These are phyloP conservation scores for Tricholoma sp. DNA, from an alignment of 768 basidiomycete species.

Conservation along the genomic window DNA sequence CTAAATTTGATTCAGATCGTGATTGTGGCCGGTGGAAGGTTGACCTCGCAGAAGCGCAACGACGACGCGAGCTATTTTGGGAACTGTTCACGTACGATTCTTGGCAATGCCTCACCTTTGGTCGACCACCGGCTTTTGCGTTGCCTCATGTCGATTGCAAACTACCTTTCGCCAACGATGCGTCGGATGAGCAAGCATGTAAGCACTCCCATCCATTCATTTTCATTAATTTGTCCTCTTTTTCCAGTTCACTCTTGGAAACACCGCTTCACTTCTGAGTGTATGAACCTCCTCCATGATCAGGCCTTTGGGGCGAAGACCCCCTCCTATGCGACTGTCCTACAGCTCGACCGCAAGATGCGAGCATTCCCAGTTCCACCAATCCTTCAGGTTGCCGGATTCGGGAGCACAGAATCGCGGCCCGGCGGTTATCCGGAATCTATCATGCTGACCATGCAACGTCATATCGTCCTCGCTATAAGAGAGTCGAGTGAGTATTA, in stretches of 20 bases:
- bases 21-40: slow-evolving; percentile 68
- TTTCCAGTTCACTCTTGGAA: slow-evolving; percentile 60
- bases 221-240: slow-evolving; percentile 4
- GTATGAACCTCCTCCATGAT: slow-evolving; percentile 64
- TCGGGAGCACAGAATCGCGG: slow-evolving; percentile 49
- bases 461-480: slow-evolving; percentile 64
- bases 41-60: slow-evolving; percentile 51
- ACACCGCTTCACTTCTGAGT: slow-evolving; percentile 62
- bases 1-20: slow-evolving; percentile 40
- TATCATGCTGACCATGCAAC: slow-evolving; percentile 51
- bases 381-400: slow-evolving; percentile 62
- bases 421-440: slow-evolving; percentile 43
- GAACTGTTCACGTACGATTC: slow-evolving; percentile 53
- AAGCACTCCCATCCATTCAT: slow-evolving; percentile 13
- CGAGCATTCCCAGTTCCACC: slow-evolving; percentile 64
- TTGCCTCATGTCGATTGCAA: slow-evolving; percentile 63
- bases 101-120: slow-evolving; percentile 63
- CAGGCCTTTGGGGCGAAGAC: slow-evolving; percentile 69
- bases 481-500: slow-evolving; percentile 58
- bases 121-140: slow-evolving; percentile 66
- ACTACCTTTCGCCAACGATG: slow-evolving; percentile 46
- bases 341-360: slow-evolving; percentile 64
- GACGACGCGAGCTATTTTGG: slow-evolving; percentile 67
- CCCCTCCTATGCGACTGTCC: slow-evolving; percentile 60
- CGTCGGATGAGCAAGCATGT: slow-evolving; percentile 57